Base-by-base conservation (phyloP, 768 basidiomycete species). In the Suillus weaverae region DNA sequence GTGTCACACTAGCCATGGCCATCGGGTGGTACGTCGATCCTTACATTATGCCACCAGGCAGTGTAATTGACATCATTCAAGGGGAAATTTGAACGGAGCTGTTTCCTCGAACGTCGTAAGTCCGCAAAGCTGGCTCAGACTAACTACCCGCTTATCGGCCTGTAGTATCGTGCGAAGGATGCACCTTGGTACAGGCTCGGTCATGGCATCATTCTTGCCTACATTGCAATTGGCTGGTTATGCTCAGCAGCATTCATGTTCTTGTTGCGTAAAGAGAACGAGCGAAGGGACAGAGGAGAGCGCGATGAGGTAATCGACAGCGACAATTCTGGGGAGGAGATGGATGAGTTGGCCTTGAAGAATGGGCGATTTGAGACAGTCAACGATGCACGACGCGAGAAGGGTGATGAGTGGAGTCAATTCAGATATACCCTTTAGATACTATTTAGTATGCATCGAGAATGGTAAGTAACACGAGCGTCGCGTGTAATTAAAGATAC, bases 401-500 rank as follows among this genome's bases (percentile, higher is more conserved):
- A 89, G 69, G 89, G 90, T 4, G 90, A 91, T 68, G 73, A 81
- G 60, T 91, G 89, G 90, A 91, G 89, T 70, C 88, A 90, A n/a
- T 91, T 89, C 74, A 81, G 86, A 65, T 91, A 91, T 76, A 83
- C 81, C 2, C 69, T 86, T 51, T 88, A 63, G 35, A 30, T 26
- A 48, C 13, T 22, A 22, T 30, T 57, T 71, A 73, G 80, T 43
- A 66, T 89, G 87, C 87, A 88, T 86, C 70, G 87, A 41, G 3
- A 51, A 62, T 11, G 43, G 20, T 62, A 30, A 22, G 39, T 30
- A 66, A 54, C 35, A 59, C 44, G 38, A 64, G 35, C 57, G 22
- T 57, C 54, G 46, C 48, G 60, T 78, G 77, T 62, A 76, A 69
- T 54, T 59, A 75, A 74, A 78, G 69, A 72, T 68, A 71, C 63